phyloP scores from a whole-genome alignment of 2,329 filamentous ascomycete genomes.

The Calonectria multiphialidica region DNA sequence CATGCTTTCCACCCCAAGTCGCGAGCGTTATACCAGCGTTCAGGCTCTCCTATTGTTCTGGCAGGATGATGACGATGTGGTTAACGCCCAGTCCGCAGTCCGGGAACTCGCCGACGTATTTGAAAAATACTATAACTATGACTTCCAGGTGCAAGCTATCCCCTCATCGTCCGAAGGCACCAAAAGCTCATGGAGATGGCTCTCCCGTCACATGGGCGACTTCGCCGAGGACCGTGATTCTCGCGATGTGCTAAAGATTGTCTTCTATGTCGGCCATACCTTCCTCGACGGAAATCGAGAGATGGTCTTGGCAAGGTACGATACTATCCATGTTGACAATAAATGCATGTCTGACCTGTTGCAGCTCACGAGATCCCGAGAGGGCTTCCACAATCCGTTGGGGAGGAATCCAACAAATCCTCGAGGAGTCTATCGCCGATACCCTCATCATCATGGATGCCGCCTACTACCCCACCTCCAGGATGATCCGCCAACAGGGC shows the following conservation, averaged over 20 bases:
- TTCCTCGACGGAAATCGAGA: constrained; percentile 67
- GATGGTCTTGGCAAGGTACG: constrained; percentile 68
- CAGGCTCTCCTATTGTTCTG: constrained; percentile 67
- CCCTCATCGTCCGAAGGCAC: constrained; percentile 61
- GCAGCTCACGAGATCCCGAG: constrained; percentile 61
- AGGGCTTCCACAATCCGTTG: constrained; percentile 64
- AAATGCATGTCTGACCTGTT: constrained; percentile 32
- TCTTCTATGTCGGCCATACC: constrained; percentile 69
- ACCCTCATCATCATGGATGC: constrained; percentile 71
- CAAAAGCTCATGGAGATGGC: constrained; percentile 66
- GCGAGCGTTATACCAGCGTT: constrained; percentile 66
- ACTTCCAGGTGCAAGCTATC: constrained; percentile 61
- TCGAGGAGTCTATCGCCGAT: constrained; percentile 68
- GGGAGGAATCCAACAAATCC: constrained; percentile 67
- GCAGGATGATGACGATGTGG: constrained; percentile 64
- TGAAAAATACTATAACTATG: constrained; percentile 65
- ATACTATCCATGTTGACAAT: neutral
- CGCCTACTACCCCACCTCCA: constrained; percentile 67
- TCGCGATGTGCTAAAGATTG: constrained; percentile 68
- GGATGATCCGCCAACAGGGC: constrained; percentile 63
- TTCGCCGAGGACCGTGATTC: constrained; percentile 67
- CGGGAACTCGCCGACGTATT: constrained; percentile 64
- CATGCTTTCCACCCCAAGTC: constrained; percentile 62
- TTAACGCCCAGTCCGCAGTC: constrained; percentile 54
- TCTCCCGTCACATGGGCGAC: constrained; percentile 62